These are phyloP conservation scores for Aspergillus leporis DNA, from an alignment of 495 filamentous ascomycete genomes.

Conservation along the genomic window DNA sequence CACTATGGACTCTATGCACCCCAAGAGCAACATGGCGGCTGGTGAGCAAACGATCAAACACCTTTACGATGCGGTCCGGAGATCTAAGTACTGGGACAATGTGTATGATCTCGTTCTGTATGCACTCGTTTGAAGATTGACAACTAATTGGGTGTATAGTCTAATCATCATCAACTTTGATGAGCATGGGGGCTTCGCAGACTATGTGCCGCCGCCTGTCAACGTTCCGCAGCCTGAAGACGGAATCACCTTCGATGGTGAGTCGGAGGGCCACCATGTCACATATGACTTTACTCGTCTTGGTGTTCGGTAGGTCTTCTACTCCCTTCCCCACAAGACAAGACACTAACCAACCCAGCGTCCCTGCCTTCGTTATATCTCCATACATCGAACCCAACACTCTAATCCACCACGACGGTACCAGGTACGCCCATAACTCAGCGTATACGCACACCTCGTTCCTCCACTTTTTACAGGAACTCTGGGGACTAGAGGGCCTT, in stretches of 20 bases:
- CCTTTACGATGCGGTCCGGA: slow-evolving; percentile 47
- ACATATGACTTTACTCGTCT: slow-evolving; percentile 49
- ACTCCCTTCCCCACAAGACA: neutral
- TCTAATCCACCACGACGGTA: slow-evolving; percentile 42
- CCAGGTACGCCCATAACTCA: slow-evolving; percentile 38
- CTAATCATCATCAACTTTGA: slow-evolving; percentile 52
- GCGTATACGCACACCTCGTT: slow-evolving; percentile 47
- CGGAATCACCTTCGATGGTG: slow-evolving; percentile 38
- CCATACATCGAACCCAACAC: slow-evolving; percentile 41
- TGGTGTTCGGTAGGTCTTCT: slow-evolving; percentile 37
- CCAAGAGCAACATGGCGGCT: slow-evolving; percentile 40
- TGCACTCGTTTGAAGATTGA: neutral
- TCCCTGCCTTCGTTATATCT: slow-evolving; percentile 48
- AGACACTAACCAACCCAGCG: slow-evolving; percentile 17
- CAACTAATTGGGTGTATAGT: slow-evolving; percentile 13
- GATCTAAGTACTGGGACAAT: slow-evolving; percentile 45
- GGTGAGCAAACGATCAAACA: slow-evolving; percentile 51
- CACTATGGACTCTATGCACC: slow-evolving; percentile 46
- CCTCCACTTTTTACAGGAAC: slow-evolving; percentile 41
- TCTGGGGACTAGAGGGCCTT: slow-evolving; percentile 43
- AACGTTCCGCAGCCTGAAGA: slow-evolving; percentile 40
- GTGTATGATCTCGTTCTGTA: slow-evolving; percentile 23
- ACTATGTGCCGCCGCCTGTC: slow-evolving; percentile 46
- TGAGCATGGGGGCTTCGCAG: slow-evolving; percentile 49
- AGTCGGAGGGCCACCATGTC: slow-evolving; percentile 35